Base-by-base conservation (phyloP, 495 filamentous ascomycete genomes). In the Penicillium coffeae region DNA sequence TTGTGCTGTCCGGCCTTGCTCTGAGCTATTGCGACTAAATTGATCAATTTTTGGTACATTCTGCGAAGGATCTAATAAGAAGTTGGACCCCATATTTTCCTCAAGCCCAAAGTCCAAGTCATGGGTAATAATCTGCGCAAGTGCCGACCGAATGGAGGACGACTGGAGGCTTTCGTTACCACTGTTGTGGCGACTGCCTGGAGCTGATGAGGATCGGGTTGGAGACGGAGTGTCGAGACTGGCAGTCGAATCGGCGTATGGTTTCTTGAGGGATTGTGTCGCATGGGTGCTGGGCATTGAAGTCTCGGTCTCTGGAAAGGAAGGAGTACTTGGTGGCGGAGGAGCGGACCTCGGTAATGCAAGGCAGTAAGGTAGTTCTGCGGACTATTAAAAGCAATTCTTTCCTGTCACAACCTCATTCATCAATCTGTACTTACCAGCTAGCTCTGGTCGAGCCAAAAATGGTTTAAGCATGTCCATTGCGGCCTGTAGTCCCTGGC, bases 41-140 rank as follows among this genome's bases (percentile, higher is more conserved):
- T 57, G 65, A 42, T 68, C 65, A 48, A 66, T 60, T 42, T 62
- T 62, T 33, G 70, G 70, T 7, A 73, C 62, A 44, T 71, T 76
- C 51, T 77, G 66, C 6, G 64, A 64, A 30, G 73, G 64, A 43
- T 82, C 82, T 2, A 89, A 73, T 1, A 89, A 66, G 42, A 87
- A 89, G 37, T 82, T 82, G 21, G 90, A 77, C 21, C 79, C 84
- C 16, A 90, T 72, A 40, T 80, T 73, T 44, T 88, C 83, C 52
- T 70, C 69, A 21, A 56, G 38, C 2, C 79, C 76, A 47, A 84
- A 73, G 21, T 84, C 76, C 5, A 86, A 51, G 34, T 76, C 77
- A 47, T 84, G 79, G 22, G 69, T 47, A 39, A 78, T 64, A 32
- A 76, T 73, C 40, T 81, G 72, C 16, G 76, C 68, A 15, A 72